Percentiles rank a stretch among this genome's conserved stretches.
These are phyloP conservation scores for Trichomonascaceae sp. DNA, from an alignment of 1,139 yeast species.

Conservation along the genomic window DNA sequence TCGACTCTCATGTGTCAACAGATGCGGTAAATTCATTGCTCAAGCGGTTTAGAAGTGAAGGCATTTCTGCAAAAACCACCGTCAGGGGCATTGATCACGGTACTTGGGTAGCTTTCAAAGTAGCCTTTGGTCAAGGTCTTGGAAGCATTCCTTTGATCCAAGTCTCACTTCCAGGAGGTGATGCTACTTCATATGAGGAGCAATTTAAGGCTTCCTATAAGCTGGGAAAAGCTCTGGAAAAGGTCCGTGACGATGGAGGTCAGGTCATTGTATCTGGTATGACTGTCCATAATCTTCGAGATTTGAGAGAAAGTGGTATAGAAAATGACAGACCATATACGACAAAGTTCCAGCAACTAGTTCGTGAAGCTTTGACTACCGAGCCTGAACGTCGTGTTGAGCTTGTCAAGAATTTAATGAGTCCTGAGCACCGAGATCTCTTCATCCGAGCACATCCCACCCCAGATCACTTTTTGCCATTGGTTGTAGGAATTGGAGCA, in stretches of 20 bases:
- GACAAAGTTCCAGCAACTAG: conserved; percentile 42
- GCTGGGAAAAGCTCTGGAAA: conserved; percentile 50
- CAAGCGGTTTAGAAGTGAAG: conserved; percentile 37
- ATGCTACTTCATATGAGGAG: conserved; percentile 21
- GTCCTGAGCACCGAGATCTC: conserved; percentile 17
- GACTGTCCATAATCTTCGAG: conserved; percentile 70
- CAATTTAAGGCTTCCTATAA: conserved; percentile 41
- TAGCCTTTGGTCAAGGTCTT: conserved; percentile 42
- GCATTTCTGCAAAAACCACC: conserved; percentile 41
- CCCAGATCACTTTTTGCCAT: conserved; percentile 65
- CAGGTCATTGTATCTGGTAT: conserved; percentile 62
- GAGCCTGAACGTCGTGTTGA: conserved; percentile 26
- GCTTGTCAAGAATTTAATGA: conserved; percentile 33
- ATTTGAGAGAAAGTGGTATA: conserved; percentile 23
- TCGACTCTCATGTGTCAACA: conserved; percentile 44
- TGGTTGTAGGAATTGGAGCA: conserved; percentile 63
- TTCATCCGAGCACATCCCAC: conserved; percentile 57
- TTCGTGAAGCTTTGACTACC: conserved; percentile 35
- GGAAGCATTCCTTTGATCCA: conserved; percentile 47
- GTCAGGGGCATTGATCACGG: conserved; percentile 75
- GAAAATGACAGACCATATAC: conserved; percentile 20
- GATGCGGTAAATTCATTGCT: conserved; percentile 43
- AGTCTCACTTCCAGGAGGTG: conserved; percentile 47
- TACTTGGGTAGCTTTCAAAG: conserved; percentile 72
- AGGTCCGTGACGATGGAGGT: conserved; percentile 46